Evolutionary conservation across 164 flowering plant genomes (phyloP), one percentile per base, ranked within the genome.

Genomic region (Kalanchoe fedtschenkoi): DNA sequence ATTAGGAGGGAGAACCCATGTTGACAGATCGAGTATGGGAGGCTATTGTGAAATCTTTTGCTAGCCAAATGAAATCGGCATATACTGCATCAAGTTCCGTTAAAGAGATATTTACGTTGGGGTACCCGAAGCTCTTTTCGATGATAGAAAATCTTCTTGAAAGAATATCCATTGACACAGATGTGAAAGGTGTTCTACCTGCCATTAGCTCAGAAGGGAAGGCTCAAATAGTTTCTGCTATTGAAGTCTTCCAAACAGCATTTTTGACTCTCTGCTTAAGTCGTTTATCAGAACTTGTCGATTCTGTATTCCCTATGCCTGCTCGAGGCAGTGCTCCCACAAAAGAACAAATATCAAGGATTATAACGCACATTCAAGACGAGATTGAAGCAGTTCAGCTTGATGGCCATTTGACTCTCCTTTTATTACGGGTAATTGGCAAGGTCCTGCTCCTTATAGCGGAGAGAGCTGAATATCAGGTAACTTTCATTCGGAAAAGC

Each of bases 61-160:
- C 88, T 5, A 81, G 72, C 72, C 97, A 93, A 79, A 82, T 90
- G 88, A 90, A 90, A 68, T 86, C 99, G 68, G 82, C 78, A 65
- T 93, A 83, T 75, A 86, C 88, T 19, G 80, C 92, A 60, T 93
- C 99, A 74, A 93, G 97, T 77, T 93, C 90, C 83, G 95, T 93
- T n/a, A 93, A 90, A 72, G 97, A 90, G 66, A 85, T 80, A 39
- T 85, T 90, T 61, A 88, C 96, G 5, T 58, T 65, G 47, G 99
- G 96, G n/a, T 90, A 93, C 63, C 97, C 97, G 32, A 93, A 90
- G 70, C 87, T 93, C 44, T 76, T 73, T 26, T 68, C 96, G 7
- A 83, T 79, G 87, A 72, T 86, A 34, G 95, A 88, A 64, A 87
- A 85, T 78, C 82, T 88, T 62, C 86, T 93, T 62, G 97, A 93